Base-by-base conservation (phyloP, 192 early-diverging fungal species). In the Linnemannia hyalina region DNA sequence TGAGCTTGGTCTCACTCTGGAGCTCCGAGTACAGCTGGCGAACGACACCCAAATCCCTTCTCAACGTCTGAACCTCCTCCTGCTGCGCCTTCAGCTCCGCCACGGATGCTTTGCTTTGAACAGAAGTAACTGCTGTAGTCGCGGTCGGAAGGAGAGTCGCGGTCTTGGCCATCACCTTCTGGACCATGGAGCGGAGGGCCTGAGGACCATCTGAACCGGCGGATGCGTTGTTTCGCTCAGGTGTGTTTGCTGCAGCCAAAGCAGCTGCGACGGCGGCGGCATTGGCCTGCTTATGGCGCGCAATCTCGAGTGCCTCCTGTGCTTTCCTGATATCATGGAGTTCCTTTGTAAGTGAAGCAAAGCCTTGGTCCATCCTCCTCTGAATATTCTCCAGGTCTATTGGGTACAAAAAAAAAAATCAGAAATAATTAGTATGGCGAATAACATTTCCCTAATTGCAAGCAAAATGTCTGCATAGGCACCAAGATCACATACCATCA, bases 1-100 rank as follows among this genome's bases (percentile, higher is more conserved):
- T 77, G 40, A 88, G 75, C 63, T 80, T 70, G 9, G 87, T 77
- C 41, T 93, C 92, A 2, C 70, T 83, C 47, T 89, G 91, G 13
- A 95, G 77, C 55, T 91, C 91, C 0, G 78, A 80, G 47, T 93
- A 92, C 20, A 94, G 74, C 68, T 93, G 89, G 7, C 90, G 82
- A 20, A 92, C 88, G 6, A 89, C 80, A 4, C 89, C 77, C 26
- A 92, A 70, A 73, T 92, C 92, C 0, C 92, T 82, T 20, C 90
- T 87, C 63, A 92, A 72, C 3, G 84, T 83, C 72, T 90, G 88
- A 11, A 92, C 83, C 57, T 92, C 90, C 13, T 85, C 75, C 38
- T 82, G 82, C n/a, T 92, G 85, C 18, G 73, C 40, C 35, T 87
- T 88, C 57, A 90, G 54, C 15, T 90, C 89, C 38, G 68, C 80